Percentiles rank a stretch among this genome's conserved stretches.
Conservation (phyloP, 257 asterid genomes). For the Capsicum baccatum region DNA sequence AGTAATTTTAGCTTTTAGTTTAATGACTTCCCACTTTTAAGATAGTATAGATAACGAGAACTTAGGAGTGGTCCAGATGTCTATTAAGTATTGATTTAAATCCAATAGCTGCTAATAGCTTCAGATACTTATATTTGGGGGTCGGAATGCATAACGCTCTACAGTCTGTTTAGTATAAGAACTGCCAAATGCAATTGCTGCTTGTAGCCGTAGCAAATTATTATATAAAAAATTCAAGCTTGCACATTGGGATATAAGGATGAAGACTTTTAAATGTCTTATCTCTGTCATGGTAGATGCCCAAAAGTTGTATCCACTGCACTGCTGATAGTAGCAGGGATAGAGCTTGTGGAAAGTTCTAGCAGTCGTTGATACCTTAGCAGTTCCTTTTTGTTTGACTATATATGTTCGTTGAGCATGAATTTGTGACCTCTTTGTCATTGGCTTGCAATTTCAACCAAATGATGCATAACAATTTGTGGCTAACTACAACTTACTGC, state of each 20-base stretch:
- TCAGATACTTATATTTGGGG: background rate
- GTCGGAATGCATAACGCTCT: background rate
- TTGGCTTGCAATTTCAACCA: constrained; percentile 8
- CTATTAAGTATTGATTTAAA: background rate
- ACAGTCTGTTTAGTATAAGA: background rate
- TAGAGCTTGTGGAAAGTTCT: background rate
- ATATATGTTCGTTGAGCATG: constrained; percentile 13
- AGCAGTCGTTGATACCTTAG: constrained; percentile 18
- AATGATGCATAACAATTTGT: background rate
- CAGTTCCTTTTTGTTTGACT: background rate
- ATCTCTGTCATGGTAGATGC: background rate
- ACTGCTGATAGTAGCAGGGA: background rate
- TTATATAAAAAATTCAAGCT: constrained; percentile 12
- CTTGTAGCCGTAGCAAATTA: constrained; percentile 4
- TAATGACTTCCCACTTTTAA: too few species aligned
- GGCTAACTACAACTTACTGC: background rate
- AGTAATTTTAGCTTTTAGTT: too few species aligned
- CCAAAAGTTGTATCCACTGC: background rate
- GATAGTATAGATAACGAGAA: too few species aligned
- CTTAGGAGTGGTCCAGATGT: background rate
- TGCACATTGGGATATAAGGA: constrained; percentile 12
- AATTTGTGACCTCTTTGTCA: background rate
- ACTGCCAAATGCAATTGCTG: constrained; percentile 19
- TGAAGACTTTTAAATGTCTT: background rate
- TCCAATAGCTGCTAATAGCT: background rate